A percentile compares a stretch with the other conserved stretches of the same genome.
Conservation (phyloP, 1,284 basidiomycete genomes). For the Sanghuangporus sanghuang region DNA sequence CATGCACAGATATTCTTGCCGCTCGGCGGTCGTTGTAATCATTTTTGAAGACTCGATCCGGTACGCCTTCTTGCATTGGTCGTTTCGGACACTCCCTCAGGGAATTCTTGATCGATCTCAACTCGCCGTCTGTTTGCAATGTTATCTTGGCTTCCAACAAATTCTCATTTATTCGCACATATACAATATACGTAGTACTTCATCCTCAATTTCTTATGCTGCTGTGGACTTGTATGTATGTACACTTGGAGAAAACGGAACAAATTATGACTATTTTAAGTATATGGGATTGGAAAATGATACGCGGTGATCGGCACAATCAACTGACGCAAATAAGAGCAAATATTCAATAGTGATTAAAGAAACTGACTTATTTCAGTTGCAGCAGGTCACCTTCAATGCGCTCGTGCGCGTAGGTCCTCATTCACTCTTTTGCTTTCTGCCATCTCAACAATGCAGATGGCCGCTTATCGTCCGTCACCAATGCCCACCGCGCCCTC, state of each 20-base stretch:
- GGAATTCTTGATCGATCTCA: no score
- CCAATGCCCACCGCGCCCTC: conserved; percentile 7
- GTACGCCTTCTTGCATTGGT: no score
- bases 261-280: background rate
- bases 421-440: background rate
- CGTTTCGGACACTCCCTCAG: no score
- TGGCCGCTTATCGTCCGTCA: conserved; percentile 8
- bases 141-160: background rate
- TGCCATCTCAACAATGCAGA: conserved; percentile 10
- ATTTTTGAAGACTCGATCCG: background rate
- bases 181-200: background rate
- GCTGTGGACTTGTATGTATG: background rate
- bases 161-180: background rate
- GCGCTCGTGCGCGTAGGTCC: background rate
- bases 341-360: background rate
- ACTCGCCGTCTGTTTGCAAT: no score
- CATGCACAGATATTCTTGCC: background rate
- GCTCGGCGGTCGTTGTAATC: background rate
- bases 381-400: background rate
- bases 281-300: background rate
- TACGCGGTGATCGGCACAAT: background rate
- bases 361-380: background rate
- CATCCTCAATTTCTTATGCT: background rate
- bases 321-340: background rate
- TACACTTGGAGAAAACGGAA: background rate